Percentiles rank a stretch among this genome's conserved stretches.
Evolutionary conservation across 495 filamentous ascomycete genomes (phyloP).

Genomic region (Aspergillus hancockii): DNA sequence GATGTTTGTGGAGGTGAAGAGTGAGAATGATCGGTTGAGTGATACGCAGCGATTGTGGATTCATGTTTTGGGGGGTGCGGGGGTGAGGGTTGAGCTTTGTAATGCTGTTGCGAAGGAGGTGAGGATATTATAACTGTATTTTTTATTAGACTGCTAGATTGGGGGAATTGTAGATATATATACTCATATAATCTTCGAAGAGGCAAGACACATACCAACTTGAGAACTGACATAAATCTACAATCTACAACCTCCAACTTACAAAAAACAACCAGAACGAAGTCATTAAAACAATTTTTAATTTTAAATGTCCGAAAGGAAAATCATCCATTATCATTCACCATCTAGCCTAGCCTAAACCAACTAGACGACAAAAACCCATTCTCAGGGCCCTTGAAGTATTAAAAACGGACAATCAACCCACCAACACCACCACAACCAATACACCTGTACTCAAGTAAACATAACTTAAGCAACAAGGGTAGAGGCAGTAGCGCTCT

Average conservation of each 20-base stretch:
- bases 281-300: constrained; percentile 3
- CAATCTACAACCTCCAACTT: too few species aligned
- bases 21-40: constrained; percentile 91
- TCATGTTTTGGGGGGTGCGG: constrained; percentile 82
- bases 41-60: constrained; percentile 98
- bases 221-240: too few species aligned
- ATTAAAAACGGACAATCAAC: constrained; percentile 9
- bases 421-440: constrained; percentile 13
- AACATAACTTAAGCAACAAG: constrained; percentile 48
- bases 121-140: constrained; percentile 18
- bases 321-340: constrained; percentile 1
- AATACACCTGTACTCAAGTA: neutral
- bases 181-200: neutral
- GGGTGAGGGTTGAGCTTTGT: constrained; percentile 84
- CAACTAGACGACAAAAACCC: constrained; percentile 9
- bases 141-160: neutral
- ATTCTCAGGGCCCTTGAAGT: neutral
- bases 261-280: neutral
- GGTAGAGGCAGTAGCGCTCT: constrained; percentile 62
- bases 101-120: constrained; percentile 81
- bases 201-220: too few species aligned
- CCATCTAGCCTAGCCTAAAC: neutral
- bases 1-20: constrained; percentile 91
- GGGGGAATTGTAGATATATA: neutral
- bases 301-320: constrained; percentile 4